Percentiles rank a stretch among this genome's conserved stretches.
Evolutionary conservation across 164 flowering plant species (phyloP).

Genomic region (Amborella trichopoda): DNA sequence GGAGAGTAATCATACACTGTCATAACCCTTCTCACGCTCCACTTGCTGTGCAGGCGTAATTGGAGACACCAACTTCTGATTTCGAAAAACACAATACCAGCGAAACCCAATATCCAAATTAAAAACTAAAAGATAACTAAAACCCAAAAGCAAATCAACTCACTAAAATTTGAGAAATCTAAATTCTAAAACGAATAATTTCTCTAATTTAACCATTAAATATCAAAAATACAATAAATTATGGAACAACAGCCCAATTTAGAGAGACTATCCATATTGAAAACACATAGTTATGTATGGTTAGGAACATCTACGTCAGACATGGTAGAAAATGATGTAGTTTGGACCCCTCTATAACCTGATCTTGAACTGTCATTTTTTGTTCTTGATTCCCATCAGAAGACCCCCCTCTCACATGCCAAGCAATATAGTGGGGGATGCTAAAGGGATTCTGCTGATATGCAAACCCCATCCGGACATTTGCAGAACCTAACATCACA

Average conservation of each 20-base stretch:
- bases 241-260: background rate
- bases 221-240: background rate
- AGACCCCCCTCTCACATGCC: constrained; percentile 27
- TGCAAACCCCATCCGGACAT: constrained; percentile 78
- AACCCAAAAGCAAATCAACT: background rate
- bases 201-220: background rate
- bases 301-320: too few species aligned
- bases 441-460: constrained; percentile 61
- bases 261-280: too few species aligned
- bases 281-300: too few species aligned
- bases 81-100: constrained; percentile 3
- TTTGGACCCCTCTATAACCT: constrained; percentile 29
- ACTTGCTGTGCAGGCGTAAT: constrained; percentile 68
- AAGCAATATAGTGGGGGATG: constrained; percentile 89
- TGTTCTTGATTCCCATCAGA: constrained; percentile 9
- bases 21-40: constrained; percentile 91
- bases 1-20: constrained; percentile 36
- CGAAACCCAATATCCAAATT: background rate
- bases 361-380: constrained; percentile 56
- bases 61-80: constrained; percentile 74
- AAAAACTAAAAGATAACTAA: background rate
- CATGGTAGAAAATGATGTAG: too few species aligned
- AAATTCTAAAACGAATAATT: background rate
- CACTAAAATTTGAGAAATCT: background rate
- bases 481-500: constrained; percentile 76